Conservation (phyloP, 2,329 filamentous ascomycete genomes). For the Colletotrichum musicola region DNA sequence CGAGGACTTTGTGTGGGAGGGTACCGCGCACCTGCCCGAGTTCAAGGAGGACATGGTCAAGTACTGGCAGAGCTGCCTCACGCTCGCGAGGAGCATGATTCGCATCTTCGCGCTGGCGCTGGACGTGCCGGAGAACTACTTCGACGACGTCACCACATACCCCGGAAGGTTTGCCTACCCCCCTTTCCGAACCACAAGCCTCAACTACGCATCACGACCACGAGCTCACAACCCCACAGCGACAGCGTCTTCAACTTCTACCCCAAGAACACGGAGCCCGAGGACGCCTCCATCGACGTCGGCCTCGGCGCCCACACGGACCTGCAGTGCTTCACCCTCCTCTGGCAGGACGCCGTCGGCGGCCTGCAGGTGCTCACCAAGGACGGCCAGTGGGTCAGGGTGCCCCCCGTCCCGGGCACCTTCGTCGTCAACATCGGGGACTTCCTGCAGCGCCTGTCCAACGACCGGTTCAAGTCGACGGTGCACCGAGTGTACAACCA, state of each 20-base stretch:
- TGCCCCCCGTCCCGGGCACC: constrained; percentile 42
- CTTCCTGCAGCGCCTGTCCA: constrained; percentile 43
- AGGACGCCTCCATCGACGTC: constrained; percentile 48
- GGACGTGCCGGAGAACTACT: constrained; percentile 41
- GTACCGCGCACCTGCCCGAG: constrained; percentile 36
- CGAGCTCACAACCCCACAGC: constrained; percentile 10
- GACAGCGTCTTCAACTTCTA: constrained; percentile 58
- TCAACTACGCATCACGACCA: background rate
- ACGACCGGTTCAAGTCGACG: constrained; percentile 48
- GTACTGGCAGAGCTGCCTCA: constrained; percentile 41
- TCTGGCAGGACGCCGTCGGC: constrained; percentile 60
- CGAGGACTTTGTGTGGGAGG: constrained; percentile 41
- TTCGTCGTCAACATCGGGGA: constrained; percentile 46
- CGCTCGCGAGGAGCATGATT: constrained; percentile 43
- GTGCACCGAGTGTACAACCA: constrained; percentile 64
- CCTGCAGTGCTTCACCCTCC: constrained; percentile 60
- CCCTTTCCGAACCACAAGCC: too few species aligned
- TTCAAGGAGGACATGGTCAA: constrained; percentile 38
- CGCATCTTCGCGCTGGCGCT: constrained; percentile 42
- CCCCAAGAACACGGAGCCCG: constrained; percentile 50
- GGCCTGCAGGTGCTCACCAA: constrained; percentile 58
- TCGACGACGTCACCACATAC: constrained; percentile 40
- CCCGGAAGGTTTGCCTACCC: constrained; percentile 32
- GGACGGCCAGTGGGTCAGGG: constrained; percentile 52
- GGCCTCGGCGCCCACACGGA: constrained; percentile 62